Base-by-base conservation (phyloP, 106 monocot species). In the Acorus calamus region DNA sequence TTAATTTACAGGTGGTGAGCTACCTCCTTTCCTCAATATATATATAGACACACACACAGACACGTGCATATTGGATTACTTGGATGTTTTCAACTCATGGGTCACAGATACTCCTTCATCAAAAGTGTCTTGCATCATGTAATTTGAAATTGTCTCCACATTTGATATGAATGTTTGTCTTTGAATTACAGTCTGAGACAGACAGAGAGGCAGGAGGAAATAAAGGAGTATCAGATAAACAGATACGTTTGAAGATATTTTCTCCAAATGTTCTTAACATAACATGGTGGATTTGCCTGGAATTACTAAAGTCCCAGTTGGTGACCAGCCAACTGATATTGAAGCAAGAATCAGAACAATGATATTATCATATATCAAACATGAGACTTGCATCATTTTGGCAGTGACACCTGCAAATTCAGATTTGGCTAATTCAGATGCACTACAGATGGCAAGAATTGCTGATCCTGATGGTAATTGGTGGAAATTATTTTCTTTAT, bases 381-480 rank as follows among this genome's bases (percentile, higher is more conserved):
- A 84, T 57, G 80, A 78, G 48, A 92, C 78, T 41, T 92, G 92
- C 74, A 80, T 87, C 58, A 92, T 92, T 47, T 70, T 92, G 69
- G 92, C 92, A 62, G 87, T 92, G 13, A 82, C 87, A 60, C 92
- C 92, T 11, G 92, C 92, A 9, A 92, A 92, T 87, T 78, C 87
- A 12, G 92, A 92, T 73, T 51, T 92, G 56, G 83, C 87, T 7
- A 92, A 92, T 64, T 92, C 92, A 51, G 92, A 92, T 84, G 87
- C 92, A 5, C 72, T 92, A 44, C 92, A 92, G 70, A 79, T 92
- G 87, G 84, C 92, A 56, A 84, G 87, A 67, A 78, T 82, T 49
- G 92, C 82, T 61, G 92, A 92, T 79, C 92, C 92, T 55, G 80
- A 84, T 79, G 87, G 92, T 92, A 76, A 70, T 46, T 68, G 43